Evolutionary conservation across 73 alveolate genomes (phyloP), one percentile per base, ranked within the genome.

Genomic region (Durusdinium trenchii): DNA sequence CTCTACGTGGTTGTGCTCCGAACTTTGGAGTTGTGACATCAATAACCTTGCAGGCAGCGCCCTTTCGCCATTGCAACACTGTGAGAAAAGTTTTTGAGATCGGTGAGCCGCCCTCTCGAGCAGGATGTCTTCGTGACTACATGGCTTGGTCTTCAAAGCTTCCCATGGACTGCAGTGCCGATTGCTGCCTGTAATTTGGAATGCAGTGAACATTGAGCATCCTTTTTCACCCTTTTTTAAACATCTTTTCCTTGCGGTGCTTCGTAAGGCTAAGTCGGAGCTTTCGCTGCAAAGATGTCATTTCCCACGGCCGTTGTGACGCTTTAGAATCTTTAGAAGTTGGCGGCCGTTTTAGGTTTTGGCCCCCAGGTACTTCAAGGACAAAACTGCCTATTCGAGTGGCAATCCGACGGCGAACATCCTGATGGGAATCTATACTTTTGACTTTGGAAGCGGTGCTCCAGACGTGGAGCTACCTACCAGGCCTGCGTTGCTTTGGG

Each of bases 91-190:
- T 89, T 23, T 89, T 62, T 71, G 47, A 61, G 30, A 35, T 87
- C 43, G 95, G 52, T 1, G 36, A 40, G 42, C 47, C 95, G 20
- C 54, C 95, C 14, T 26, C 5, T n/a, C 51, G 35, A 67, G 46
- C 69, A n/a, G 32, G 86, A 48, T 30, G 47, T 40, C 84, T 89
- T 42, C 86, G 48, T 48, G 46, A 43, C 36, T 89, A 89, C 96
- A 36, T 89, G 86, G 35, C 83, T 2, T 69, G 96, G 54, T 62
- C 96, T 32, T 23, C 82, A 18, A 51, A n/a, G 69, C 96, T 89
- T 42, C 96, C 96, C 38, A 51, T 47, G 48, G 96, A 89, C 73
- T 89, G 96, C 86, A 61, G 96, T 48, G 85, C 96, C 43, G 96
- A 89, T 71, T 89, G 96, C 71, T 89, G 96, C 60, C 57, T 89